Evolutionary conservation across 2,329 filamentous ascomycete species (phyloP).

Genomic region (Alternaria brassicae): DNA sequence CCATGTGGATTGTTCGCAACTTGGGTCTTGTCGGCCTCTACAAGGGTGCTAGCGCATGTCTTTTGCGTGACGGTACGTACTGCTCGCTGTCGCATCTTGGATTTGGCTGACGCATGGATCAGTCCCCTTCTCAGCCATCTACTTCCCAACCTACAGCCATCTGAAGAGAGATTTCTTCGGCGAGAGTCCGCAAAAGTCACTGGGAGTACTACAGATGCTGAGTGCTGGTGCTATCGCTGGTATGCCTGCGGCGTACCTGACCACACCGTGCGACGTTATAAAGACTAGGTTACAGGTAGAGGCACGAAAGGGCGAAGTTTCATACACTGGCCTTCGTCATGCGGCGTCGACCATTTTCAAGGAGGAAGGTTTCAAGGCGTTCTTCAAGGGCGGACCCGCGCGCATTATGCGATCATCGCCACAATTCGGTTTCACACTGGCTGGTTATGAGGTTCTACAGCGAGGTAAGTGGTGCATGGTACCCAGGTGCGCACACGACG

Average conservation of each 20-base stretch:
- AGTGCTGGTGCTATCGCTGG: slow-evolving; percentile 86
- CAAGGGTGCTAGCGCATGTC: slow-evolving; percentile 93
- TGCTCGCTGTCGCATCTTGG: neutral
- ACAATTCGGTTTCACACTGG: slow-evolving; percentile 97
- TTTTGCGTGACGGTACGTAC: slow-evolving; percentile 74
- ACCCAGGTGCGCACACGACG: neutral
- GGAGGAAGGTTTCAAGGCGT: slow-evolving; percentile 93
- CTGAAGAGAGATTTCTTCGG: slow-evolving; percentile 94
- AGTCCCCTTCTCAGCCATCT: slow-evolving; percentile 97
- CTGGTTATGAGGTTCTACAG: slow-evolving; percentile 92
- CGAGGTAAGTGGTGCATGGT: slow-evolving; percentile 48
- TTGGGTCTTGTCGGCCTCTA: slow-evolving; percentile 93
- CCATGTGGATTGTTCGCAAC: slow-evolving; percentile 97
- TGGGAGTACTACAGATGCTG: slow-evolving; percentile 88
- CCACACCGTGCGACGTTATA: slow-evolving; percentile 97
- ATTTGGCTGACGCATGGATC: slow-evolving; percentile 18
- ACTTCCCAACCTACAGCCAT: slow-evolving; percentile 96
- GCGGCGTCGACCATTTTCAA: slow-evolving; percentile 81
- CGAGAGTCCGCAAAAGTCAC: slow-evolving; percentile 83
- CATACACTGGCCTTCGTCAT: slow-evolving; percentile 87
- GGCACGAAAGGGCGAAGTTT: slow-evolving; percentile 90
- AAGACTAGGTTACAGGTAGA: slow-evolving; percentile 98
- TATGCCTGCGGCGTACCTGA: slow-evolving; percentile 75
- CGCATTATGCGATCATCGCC: slow-evolving; percentile 94
- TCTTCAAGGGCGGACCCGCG: slow-evolving; percentile 98